Conservation (phyloP, 2,329 filamentous ascomycete species). For the Aspergillus awamori region DNA sequence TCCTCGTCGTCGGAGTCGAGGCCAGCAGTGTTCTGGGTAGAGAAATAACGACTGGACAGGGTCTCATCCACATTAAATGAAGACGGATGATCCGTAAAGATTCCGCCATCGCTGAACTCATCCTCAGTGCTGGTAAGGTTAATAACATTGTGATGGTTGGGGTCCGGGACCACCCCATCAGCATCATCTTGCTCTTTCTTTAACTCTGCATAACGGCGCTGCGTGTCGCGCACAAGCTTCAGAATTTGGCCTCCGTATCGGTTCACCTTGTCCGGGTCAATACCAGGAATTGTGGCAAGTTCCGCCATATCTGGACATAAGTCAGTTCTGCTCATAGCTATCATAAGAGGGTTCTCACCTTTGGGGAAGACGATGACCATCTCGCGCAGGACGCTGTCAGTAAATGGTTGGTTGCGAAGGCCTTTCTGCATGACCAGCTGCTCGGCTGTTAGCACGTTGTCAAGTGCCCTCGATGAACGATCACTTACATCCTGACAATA, state of each 20-base stretch:
- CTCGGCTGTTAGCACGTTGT: not conserved
- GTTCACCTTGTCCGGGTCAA: constrained; percentile 50
- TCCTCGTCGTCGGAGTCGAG: constrained; percentile 29
- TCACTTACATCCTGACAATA: constrained; percentile 45
- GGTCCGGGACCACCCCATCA: constrained; percentile 52
- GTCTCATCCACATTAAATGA: constrained; percentile 29
- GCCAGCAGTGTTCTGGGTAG: constrained; percentile 24
- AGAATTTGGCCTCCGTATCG: constrained; percentile 49
- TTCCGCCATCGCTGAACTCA: constrained; percentile 40
- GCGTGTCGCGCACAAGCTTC: constrained; percentile 44
- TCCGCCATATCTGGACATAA: constrained; percentile 37
- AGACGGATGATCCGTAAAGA: constrained; percentile 33
- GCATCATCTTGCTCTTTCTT: constrained; percentile 49
- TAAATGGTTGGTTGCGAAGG: constrained; percentile 51
- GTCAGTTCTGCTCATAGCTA: constrained; percentile 15
- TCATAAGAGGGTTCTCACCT: constrained; percentile 31
- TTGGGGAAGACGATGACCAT: constrained; percentile 53
- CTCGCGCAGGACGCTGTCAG: constrained; percentile 50
- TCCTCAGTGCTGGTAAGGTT: constrained; percentile 44
- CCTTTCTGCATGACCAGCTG: constrained; percentile 48
- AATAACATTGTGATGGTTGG: constrained; percentile 51
- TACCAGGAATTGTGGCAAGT: constrained; percentile 44
- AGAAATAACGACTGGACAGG: constrained; percentile 41
- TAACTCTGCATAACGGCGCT: constrained; percentile 47
- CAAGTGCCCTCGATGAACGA: not conserved